These are phyloP conservation scores for Cryptosporidium sp. DNA, from an alignment of 169 alveolate species.

Conservation along the genomic window DNA sequence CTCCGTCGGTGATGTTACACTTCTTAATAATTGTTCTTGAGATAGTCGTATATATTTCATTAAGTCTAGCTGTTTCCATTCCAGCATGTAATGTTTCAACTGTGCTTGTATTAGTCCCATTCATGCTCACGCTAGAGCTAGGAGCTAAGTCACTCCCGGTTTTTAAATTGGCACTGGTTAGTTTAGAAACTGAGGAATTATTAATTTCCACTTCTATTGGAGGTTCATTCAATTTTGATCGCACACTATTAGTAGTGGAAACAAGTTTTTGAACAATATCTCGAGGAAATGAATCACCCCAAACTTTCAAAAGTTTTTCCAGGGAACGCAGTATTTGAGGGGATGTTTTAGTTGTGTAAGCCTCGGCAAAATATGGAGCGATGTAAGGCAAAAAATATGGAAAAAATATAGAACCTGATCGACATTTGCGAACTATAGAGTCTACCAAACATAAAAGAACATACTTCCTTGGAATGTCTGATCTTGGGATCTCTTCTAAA, in stretches of 20 bases:
- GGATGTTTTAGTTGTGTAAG: conserved; percentile 59
- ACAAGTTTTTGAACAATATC: conserved; percentile 61
- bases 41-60: conserved; percentile 10
- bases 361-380: conserved; percentile 76
- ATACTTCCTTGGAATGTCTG: conserved; percentile 73
- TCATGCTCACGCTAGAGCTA: background rate
- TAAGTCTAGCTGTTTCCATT: conserved; percentile 3
- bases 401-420: conserved; percentile 66
- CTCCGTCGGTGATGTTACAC: conserved; percentile 23
- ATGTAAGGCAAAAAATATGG: conserved; percentile 73
- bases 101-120: background rate
- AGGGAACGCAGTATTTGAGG: conserved; percentile 64
- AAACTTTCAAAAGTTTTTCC: conserved; percentile 64
- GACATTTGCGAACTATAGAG: conserved; percentile 68
- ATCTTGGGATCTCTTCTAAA: conserved; percentile 64
- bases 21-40: conserved; percentile 23
- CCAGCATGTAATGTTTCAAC: background rate
- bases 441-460: conserved; percentile 69
- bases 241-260: conserved; percentile 45
- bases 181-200: background rate
- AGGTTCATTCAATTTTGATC: conserved; percentile 69
- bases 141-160: background rate
- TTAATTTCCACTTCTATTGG: conserved; percentile 49
- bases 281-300: conserved; percentile 56
- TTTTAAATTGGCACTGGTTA: background rate